These are phyloP conservation scores for Syzygium oleosum DNA, from an alignment of 345 rosid species.

Conservation along the genomic window DNA sequence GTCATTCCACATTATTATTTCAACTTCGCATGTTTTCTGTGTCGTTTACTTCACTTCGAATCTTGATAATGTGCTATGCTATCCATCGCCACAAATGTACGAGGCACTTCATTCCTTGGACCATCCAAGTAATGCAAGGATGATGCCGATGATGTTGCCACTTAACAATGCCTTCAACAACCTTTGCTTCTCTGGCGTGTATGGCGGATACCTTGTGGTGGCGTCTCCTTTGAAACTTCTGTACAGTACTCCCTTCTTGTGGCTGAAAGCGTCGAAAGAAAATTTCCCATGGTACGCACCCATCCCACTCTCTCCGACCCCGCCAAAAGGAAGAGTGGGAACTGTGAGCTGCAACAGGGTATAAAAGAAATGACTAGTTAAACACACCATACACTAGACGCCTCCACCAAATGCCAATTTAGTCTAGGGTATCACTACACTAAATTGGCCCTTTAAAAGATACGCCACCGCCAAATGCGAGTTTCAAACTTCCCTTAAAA, in stretches of 20 bases:
- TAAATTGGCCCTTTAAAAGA: too few relatives aligned
- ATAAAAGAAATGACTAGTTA: neutral
- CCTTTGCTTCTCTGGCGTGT: constrained; percentile 41
- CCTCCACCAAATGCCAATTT: too few relatives aligned
- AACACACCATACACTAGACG: neutral
- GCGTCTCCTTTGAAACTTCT: constrained; percentile 57
- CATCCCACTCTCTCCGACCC: constrained; percentile 92
- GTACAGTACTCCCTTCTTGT: constrained; percentile 67
- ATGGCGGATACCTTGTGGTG: constrained; percentile 70
- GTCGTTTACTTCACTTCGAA: neutral
- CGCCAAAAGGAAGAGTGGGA: constrained; percentile 65
- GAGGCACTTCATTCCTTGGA: constrained; percentile 17
- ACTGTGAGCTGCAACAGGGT: constrained; percentile 40
- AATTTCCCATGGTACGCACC: constrained; percentile 83
- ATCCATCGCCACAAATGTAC: neutral
- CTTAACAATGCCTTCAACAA: constrained; percentile 43
- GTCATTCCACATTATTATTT: neutral
- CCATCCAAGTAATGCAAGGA: constrained; percentile 47
- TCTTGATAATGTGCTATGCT: neutral
- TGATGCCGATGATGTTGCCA: constrained; percentile 34
- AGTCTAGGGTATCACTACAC: too few relatives aligned
- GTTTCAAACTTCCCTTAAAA: neutral
- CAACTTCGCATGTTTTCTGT: neutral
- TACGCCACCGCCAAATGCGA: neutral
- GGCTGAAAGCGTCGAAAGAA: constrained; percentile 88